Percentiles rank a stretch among this genome's conserved stretches.
Conservation (phyloP, 345 rosid genomes). For the Aquilaria malaccensis region DNA sequence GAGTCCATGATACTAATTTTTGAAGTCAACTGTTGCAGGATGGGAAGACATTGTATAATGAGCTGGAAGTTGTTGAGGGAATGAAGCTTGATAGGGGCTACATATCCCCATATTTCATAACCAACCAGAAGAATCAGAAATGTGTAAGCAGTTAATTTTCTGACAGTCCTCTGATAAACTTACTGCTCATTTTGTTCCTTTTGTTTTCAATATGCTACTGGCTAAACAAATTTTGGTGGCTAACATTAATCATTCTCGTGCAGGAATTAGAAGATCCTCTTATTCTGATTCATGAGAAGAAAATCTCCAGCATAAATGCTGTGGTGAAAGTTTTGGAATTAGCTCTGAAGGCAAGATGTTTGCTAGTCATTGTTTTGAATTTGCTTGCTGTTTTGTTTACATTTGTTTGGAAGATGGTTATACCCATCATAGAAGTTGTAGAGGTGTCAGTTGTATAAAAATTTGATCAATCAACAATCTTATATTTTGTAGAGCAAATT, state of each 20-base stretch:
- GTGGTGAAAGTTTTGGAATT: conserved; percentile 38
- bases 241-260: background rate
- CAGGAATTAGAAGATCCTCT: conserved; percentile 46
- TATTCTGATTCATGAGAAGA: conserved; percentile 39
- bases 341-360: conserved; percentile 26
- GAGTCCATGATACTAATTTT: background rate
- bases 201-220: background rate
- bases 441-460: too few species aligned
- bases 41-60: conserved; percentile 38
- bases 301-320: conserved; percentile 32
- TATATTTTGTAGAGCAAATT: too few species aligned
- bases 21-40: conserved; percentile 21
- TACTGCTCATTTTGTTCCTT: background rate
- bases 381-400: too few species aligned
- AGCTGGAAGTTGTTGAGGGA: conserved; percentile 48
- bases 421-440: too few species aligned
- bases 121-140: conserved; percentile 39
- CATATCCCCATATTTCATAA: conserved; percentile 40
- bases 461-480: too few species aligned
- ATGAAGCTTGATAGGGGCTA: conserved; percentile 47
- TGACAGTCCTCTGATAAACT: background rate
- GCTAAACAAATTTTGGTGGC: background rate
- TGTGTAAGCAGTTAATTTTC: conserved; percentile 22
- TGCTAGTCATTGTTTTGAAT: too few species aligned
- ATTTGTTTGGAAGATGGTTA: too few species aligned